Base-by-base conservation (phyloP, 768 basidiomycete species). In the Leucogyrophana mollusca region DNA sequence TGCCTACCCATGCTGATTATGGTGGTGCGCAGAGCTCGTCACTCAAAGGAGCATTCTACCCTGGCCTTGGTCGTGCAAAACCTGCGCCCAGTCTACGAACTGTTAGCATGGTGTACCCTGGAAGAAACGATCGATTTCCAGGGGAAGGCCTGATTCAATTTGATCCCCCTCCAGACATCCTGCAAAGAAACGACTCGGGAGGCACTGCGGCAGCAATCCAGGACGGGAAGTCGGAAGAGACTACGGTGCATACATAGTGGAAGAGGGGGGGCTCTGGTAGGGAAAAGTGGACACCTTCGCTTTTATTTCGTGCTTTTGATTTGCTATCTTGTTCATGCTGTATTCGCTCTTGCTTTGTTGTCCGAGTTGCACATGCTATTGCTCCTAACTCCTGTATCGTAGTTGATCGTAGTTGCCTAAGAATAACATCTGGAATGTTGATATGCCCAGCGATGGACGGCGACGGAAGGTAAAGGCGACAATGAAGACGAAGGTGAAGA, bases 121-220 rank as follows among this genome's bases (percentile, higher is more conserved):
- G 34, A 1, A 43, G 36, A 13, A 13, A 22, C 9, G 30, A 33
- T 20, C 36, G 5, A 2, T 58, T 48, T 45, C 33, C 56, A 0
- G 61, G 61, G 17, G 56, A 60, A 40, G 36, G 45, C 9, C 16
- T 52, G 5, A 49, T 63, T 8, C 34, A 60, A 27, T 20, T 58
- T 34, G 17, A 32, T n/a, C 24, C 35, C 6, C 34, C 35, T 3
- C 43, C 39, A 21, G 34, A 54, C n/a, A 25, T 40, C 46, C 8
- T 34, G 34, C 45, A 47, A 18, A 39, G 17, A 24, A 32, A 22
- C 17, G 32, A 22, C 30, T 9, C 7, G 6, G 27, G 37, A 16
- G n/a, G 37, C 17, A 32, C 33, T 17, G 42, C 33, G 10, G 43
- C 21, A 7, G 39, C 16, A 11, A 21, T 22, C 22, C 46, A 49